Evolutionary conservation across 768 basidiomycete species (phyloP), one percentile per base, ranked within the genome.

Genomic region (Pisolithus orientalis): DNA sequence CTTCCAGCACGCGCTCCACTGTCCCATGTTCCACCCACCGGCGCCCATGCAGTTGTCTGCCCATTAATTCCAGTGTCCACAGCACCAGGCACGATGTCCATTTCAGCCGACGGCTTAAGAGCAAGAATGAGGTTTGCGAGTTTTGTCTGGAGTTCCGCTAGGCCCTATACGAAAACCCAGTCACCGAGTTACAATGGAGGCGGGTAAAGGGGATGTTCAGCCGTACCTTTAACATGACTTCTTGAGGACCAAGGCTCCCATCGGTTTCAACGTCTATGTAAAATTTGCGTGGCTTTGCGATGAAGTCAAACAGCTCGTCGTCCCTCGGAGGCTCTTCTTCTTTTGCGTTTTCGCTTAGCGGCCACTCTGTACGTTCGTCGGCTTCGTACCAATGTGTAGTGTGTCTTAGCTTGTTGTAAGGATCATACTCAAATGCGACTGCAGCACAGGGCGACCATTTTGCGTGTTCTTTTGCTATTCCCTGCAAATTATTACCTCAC

Each of bases 391-490:
- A 98, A 68, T 96, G 83, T 2, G 87, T 83, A 3, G 96, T 98
- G 70, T 99, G 96, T 49, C 94, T 83, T 31, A 99, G 76, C 68
- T 93, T 93, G 73, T 99, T 99, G 75, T 97, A 80, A 11, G 96
- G 96, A 69, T 99, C 96, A 57, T 99, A 99, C 72, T 99, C 96
- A 58, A 95, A 98, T 7, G 86, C 83, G 16, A 99, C 85, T 7
- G 96, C 93, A 1, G 93, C 89, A 54, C 94, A 90, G 11, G 96
- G 95, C 0, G 93, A 95, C 92, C 95, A 99, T 72, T 99, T 99
- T 11, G 96, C 94, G 65, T 99, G 96, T 66, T 96, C 93, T 75
- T 97, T 97, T 4, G 95, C 93, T 54, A 96, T 86, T 39, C 95
- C 95, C 95, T 97, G 62, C n/a, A 34, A 42, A 21, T 21, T 13